Evolutionary conservation across 805 yeast genomes (phyloP), one percentile per base, ranked within the genome.

Genomic region (Metschnikowia lochheadii): DNA sequence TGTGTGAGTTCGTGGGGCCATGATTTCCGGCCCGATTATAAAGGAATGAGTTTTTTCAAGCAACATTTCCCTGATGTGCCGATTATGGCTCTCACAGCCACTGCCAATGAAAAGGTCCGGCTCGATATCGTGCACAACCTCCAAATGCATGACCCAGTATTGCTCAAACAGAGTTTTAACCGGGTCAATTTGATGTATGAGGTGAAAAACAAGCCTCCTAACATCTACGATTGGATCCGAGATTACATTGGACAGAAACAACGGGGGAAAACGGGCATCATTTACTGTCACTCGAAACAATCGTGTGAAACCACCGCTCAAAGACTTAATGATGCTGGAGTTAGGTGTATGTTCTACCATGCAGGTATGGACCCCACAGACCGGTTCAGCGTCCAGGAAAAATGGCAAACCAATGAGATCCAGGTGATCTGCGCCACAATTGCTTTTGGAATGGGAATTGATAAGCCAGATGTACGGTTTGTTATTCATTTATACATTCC

Each of bases 1-100:
- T 94, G 99, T 77, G 96, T 94, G 41, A 89, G 96, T 47, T 86
- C 95, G 10, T 94, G 99, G 99, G 99, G 99, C 18, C 99, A 94
- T 68, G 99, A 94, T 67, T 94, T 94, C 66, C 77, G 99, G 47
- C 97, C 98, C 0, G 98, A 94, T 66, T 94, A 94, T 70, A 88
- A 90, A 60, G 86, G 84, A 10, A 74, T 94, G 62, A 81, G 82
- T 34, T 78, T 76, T 56, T 87, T 94, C 66, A 89, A 89, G 61
- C 66, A 70, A 17, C 78, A 81, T 44, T 94, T 79, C 63, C 95
- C 96, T 0, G 78, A 78, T 46, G 81, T 89, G 5, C 99, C 99
- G 1, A 75, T 94, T 53, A 90, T 94, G 89, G 99, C 98, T 0
- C 74, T 94, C 52, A 94, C 99, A 0, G 99, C 98, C 0, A 94